phyloP scores from a whole-genome alignment of 345 rosid species.

The Turritis glabra region DNA sequence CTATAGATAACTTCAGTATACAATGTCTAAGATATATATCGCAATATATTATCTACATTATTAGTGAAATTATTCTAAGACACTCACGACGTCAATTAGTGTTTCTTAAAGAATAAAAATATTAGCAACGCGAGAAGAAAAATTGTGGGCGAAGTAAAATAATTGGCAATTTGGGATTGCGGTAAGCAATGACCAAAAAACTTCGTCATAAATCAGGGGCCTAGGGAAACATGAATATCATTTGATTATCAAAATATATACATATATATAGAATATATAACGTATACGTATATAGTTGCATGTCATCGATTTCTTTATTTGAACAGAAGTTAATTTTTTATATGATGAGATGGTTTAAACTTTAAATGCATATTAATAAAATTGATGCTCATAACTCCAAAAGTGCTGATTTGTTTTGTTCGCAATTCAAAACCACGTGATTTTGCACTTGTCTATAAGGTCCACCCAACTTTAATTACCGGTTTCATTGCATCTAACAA shows the following conservation, averaged over 20 bases:
- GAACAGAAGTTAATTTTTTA: neutral
- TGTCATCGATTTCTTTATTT: constrained; percentile 13
- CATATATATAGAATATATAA: neutral
- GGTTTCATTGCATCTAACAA: neutral
- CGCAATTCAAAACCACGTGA: constrained; percentile 43
- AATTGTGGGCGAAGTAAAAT: constrained; percentile 19
- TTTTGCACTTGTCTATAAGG: constrained; percentile 36
- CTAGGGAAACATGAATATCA: constrained; percentile 21
- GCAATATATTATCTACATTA: neutral
- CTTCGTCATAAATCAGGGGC: constrained; percentile 25
- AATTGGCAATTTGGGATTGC: constrained; percentile 14
- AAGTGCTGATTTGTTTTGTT: constrained; percentile 39
- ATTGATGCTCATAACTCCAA: constrained; percentile 18
- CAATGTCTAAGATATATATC: neutral
- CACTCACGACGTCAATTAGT: neutral
- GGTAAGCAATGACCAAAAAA: constrained; percentile 35
- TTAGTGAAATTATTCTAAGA: too few relatives aligned
- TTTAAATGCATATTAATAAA: neutral
- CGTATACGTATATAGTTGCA: constrained; percentile 22
- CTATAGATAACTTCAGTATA: neutral
- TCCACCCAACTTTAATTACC: constrained; percentile 16
- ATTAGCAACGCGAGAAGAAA: constrained; percentile 18
- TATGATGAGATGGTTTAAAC: neutral
- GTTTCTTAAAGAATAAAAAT: neutral
- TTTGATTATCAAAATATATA: constrained; percentile 3